phyloP scores from a whole-genome alignment of 306 rosid genomes.

The Rosa rugosa region DNA sequence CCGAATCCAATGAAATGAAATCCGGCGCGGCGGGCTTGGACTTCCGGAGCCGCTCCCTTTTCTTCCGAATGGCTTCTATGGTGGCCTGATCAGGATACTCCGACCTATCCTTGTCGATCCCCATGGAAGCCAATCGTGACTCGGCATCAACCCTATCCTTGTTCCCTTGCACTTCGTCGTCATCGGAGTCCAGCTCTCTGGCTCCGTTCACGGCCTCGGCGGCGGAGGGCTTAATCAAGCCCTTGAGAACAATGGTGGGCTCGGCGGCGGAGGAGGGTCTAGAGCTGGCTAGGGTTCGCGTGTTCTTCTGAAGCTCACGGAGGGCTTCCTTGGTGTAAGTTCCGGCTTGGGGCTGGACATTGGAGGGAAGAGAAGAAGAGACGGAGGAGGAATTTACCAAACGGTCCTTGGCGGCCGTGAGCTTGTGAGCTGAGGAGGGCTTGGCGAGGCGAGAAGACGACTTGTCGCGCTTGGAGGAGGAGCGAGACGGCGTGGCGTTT shows the following conservation, averaged over 20 bases:
- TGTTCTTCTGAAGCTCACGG: constrained; percentile 89
- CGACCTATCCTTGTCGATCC: constrained; percentile 48
- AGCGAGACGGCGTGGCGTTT: constrained; percentile 42
- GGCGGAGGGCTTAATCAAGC: constrained; percentile 59
- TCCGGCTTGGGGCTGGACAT: constrained; percentile 93
- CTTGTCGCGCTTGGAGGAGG: constrained; percentile 40
- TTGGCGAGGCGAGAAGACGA: constrained; percentile 46
- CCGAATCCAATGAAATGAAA: constrained; percentile 79
- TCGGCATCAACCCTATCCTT: constrained; percentile 37
- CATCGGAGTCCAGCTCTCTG: constrained; percentile 41
- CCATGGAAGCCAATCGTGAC: constrained; percentile 54
- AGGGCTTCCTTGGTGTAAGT: constrained; percentile 86
- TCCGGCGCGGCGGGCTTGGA: constrained; percentile 72
- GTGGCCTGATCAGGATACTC: constrained; percentile 61
- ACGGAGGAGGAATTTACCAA: constrained; percentile 38
- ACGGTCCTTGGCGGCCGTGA: constrained; percentile 67
- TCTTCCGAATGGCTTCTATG: constrained; percentile 72
- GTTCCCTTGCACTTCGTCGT: constrained; percentile 26
- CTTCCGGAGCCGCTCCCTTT: constrained; percentile 70
- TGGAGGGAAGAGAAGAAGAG: constrained; percentile 50
- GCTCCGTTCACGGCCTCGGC: constrained; percentile 24
- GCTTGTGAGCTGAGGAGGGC: constrained; percentile 66
- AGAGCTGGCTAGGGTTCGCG: constrained; percentile 75
- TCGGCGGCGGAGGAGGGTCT: constrained; percentile 50
- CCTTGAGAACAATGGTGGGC: constrained; percentile 66